Evolutionary conservation across 1,284 basidiomycete genomes (phyloP), one percentile per base, ranked within the genome.

Genomic region (Apiotrichum domesticum): DNA sequence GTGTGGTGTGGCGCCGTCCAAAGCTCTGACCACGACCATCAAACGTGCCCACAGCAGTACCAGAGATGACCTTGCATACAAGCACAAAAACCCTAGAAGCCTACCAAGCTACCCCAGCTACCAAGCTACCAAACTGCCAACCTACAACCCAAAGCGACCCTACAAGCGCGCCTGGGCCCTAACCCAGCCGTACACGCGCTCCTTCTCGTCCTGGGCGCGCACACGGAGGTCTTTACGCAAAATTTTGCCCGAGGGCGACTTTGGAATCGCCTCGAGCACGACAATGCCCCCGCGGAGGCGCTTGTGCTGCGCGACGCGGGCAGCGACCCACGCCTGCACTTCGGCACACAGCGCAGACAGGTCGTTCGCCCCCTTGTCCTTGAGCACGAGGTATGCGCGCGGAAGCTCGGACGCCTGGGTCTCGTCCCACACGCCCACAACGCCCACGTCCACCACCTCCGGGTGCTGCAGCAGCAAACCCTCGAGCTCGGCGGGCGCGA

Each of bases 401-500:
- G 41, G 41, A 6, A 61, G 52, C 37, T 61, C 59, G 1, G 88
- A 88, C 1, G 84, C 86, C 65, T 87, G 80, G 47, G 79, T 78
- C 2, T 77, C 75, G 57, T 80, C 81, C 4, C 84, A 78, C 0
- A 90, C 76, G 3, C 87, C 86, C 54, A 89, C 83, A 4, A 89
- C 87, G 6, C 84, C 87, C 0, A 80, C 79, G 63, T 90, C 87
- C 2, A 81, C 82, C 32, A 89, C 79, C 2, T 85, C 81, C 0
- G 85, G 83, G 64, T 91, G 87, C 7, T 81, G 81, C 9, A 91
- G 74, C 1, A 92, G 80, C 0, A 90, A 71, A 37, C 82, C 81
- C 68, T 92, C 89, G 2, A 92, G 79, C 65, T 91, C 89, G 0
- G 90, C 88, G 0, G 89, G 89, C 0, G 90, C 83, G n/a, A 92